Conservation (phyloP, 2,329 filamentous ascomycete species). For the Cryphonectria carpinicola region DNA sequence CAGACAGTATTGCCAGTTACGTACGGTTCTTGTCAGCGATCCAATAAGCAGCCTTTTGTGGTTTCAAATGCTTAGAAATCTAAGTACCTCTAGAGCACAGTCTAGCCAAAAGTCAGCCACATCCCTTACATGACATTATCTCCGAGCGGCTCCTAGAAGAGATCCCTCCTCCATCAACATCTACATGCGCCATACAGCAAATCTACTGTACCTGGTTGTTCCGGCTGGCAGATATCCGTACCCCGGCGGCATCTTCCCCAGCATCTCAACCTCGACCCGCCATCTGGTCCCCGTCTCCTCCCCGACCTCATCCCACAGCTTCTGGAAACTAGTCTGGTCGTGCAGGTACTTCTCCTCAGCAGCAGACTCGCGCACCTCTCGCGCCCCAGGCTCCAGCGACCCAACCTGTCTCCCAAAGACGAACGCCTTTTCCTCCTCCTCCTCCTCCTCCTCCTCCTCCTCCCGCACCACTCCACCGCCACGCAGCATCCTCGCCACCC, state of each 20-base stretch:
- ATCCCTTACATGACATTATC: background rate
- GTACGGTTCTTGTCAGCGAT: slow-evolving; percentile 7
- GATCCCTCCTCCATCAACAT: too few species aligned
- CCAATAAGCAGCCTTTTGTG: background rate
- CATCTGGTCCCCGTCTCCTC: slow-evolving; percentile 42
- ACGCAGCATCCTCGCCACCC: slow-evolving; percentile 34
- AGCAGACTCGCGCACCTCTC: background rate
- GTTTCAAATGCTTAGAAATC: slow-evolving; percentile 16
- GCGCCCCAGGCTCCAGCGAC: slow-evolving; percentile 20
- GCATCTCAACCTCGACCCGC: slow-evolving; percentile 29
- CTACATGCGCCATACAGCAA: background rate
- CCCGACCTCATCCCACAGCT: slow-evolving; percentile 47
- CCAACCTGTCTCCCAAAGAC: slow-evolving; percentile 38
- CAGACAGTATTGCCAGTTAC: too few species aligned
- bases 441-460: too few species aligned
- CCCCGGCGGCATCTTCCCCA: slow-evolving; percentile 8
- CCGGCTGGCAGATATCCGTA: background rate
- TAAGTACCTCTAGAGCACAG: background rate
- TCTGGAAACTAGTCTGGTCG: slow-evolving; percentile 45
- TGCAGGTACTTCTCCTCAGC: slow-evolving; percentile 41
- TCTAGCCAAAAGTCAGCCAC: background rate
- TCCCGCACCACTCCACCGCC: background rate
- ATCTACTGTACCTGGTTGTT: background rate
- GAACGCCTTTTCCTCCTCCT: slow-evolving; percentile 23
- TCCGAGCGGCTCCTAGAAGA: background rate